Percentiles rank a stretch among this genome's conserved stretches.
Evolutionary conservation across 352 stramenopile species (phyloP).

Genomic region (Plasmopara muralis): DNA sequence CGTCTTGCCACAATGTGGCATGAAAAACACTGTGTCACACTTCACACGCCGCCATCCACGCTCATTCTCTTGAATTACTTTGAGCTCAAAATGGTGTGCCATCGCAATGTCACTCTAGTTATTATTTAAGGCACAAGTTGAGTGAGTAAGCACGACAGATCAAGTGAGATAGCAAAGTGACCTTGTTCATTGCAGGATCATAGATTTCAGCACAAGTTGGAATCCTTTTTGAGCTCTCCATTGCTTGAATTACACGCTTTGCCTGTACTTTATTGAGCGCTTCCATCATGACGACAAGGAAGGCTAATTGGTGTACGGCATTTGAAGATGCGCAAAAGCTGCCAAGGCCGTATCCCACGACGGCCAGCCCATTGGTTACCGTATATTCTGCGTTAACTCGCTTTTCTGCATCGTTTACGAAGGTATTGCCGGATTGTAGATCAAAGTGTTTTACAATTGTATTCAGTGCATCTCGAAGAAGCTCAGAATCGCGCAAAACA

Average conservation of each 20-base stretch:
- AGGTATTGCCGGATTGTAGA: conserved; percentile 2
- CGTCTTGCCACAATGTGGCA: conserved; percentile 84
- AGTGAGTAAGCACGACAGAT: background rate
- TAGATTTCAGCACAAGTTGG: conserved; percentile 39
- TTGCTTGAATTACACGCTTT: background rate
- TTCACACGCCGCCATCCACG: conserved; percentile 34
- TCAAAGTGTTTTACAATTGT: conserved; percentile 27
- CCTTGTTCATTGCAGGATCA: conserved; percentile 77
- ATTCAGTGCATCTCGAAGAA: conserved; percentile 25
- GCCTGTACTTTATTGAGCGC: conserved; percentile 9
- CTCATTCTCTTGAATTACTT: conserved; percentile 59
- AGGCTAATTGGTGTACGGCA: conserved; percentile 69
- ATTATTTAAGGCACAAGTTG: conserved; percentile 1
- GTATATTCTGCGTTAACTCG: conserved; percentile 3
- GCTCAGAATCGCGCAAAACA: conserved; percentile 22
- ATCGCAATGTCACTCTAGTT: conserved; percentile 53
- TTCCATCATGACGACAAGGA: conserved; percentile 38
- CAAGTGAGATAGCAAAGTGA: conserved; percentile 9
- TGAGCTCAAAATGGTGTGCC: conserved; percentile 33
- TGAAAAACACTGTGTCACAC: conserved; percentile 81
- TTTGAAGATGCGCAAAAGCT: conserved; percentile 72
- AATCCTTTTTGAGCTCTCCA: background rate
- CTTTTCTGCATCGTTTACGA: conserved; percentile 1
- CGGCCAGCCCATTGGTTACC: conserved; percentile 5
- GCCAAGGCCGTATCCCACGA: conserved; percentile 68